Evolutionary conservation across 495 filamentous ascomycete species (phyloP), one percentile per base, ranked within the genome.

Genomic region (Gamarada debralockiae): DNA sequence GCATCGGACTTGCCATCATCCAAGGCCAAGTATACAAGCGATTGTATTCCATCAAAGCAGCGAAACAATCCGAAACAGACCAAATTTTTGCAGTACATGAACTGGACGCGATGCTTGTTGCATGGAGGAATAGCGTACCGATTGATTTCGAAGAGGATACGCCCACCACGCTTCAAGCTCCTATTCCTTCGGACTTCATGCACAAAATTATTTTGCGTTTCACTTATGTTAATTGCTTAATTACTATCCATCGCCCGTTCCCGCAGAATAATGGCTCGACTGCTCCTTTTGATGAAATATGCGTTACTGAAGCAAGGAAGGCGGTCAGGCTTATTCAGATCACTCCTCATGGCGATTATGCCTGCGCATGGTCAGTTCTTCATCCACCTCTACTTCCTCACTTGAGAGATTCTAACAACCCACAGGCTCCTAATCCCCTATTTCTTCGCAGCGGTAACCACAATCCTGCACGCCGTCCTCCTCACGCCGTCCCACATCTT

Each of bases 11-110:
- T 45, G 54, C 54, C 15, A 23, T 57, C 14, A 50, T 57, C 20
- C 54, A 57, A 23, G 54, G 54, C 15, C 47, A 52, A 38, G 44
- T 57, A 21, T 57, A 57, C 29, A 57, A 57, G 33, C 36, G 38
- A 15, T 29, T 57, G 13, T 57, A 46, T 34, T 57, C 54, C 13
- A 31, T 57, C 23, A 49, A 21, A n/a, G 54, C 54, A 34, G 20
- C 15, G 14, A 27, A 31, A 38, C 48, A 52, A 46, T 51, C 54
- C 15, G 39, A 34, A 13, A 23, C 39, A 15, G 25, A 57, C 25
- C 36, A 40, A 27, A 17, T 50, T 13, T 25, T 38, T 40, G 47
- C 54, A 18, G 48, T 38, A 34, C 48, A 52, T 14, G 46, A 57
- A 27, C 41, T 57, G 25, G 50, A 38, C 12, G 20, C 40, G 23